Percentiles rank a stretch among this genome's conserved stretches.
phyloP scores from a whole-genome alignment of 108 stramenopile genomes.

The Skeletonema menzelii region DNA sequence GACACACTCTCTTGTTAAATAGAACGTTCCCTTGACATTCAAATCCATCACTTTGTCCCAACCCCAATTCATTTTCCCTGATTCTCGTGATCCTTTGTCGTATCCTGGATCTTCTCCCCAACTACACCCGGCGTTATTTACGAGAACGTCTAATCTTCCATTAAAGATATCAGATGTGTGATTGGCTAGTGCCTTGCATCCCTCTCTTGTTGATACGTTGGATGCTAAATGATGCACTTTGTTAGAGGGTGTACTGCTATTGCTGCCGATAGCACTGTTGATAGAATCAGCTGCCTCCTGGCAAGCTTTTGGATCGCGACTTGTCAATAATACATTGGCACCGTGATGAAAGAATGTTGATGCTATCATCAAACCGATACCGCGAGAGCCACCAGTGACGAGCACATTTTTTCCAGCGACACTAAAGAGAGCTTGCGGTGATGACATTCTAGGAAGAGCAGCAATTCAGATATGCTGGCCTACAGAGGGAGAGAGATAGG shows the following conservation, averaged over 20 bases:
- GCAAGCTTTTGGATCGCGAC: slow-evolving; percentile 80
- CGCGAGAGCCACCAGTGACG: slow-evolving; percentile 90
- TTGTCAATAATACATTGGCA: slow-evolving; percentile 86
- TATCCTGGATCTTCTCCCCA: slow-evolving; percentile 60
- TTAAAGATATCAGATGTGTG: slow-evolving; percentile 60
- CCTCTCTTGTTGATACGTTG: slow-evolving; percentile 81
- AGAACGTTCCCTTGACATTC: slow-evolving; percentile 94
- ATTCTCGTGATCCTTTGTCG: slow-evolving; percentile 72
- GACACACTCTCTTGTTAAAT: slow-evolving; percentile 84
- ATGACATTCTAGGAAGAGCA: not conserved
- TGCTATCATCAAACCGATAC: slow-evolving; percentile 92
- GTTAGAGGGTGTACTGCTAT: not conserved
- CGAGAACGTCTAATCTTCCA: slow-evolving; percentile 71
- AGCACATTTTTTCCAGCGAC: slow-evolving; percentile 83
- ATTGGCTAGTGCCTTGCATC: slow-evolving; percentile 74
- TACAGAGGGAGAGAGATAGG: no score
- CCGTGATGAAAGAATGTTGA: slow-evolving; percentile 71
- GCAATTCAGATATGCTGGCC: no score
- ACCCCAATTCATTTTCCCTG: slow-evolving; percentile 90
- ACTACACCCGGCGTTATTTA: slow-evolving; percentile 75
- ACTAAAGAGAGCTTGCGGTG: slow-evolving; percentile 44
- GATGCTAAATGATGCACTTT: slow-evolving; percentile 63
- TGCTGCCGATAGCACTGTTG: not conserved
- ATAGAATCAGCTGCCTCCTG: slow-evolving; percentile 50
- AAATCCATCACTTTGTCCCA: slow-evolving; percentile 92